Evolutionary conservation across 108 stramenopile species (phyloP).

Genomic region (Fistulifera solaris): DNA sequence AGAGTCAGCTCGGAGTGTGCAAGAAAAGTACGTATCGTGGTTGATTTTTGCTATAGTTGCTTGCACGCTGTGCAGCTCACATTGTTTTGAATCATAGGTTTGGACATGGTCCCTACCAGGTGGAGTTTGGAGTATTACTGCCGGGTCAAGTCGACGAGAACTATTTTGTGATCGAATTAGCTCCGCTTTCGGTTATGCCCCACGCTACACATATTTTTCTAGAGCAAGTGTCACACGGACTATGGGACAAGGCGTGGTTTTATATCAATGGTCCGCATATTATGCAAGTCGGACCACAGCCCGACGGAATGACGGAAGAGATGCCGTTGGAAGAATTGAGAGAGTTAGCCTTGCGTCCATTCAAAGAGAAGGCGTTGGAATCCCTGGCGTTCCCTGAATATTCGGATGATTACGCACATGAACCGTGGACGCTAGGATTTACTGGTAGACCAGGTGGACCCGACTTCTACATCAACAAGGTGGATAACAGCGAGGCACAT

Average conservation of each 20-base stretch:
- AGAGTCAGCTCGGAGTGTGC: constrained; percentile 34
- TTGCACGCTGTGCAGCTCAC: not conserved
- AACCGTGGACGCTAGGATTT: constrained; percentile 69
- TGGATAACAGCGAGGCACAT: constrained; percentile 73
- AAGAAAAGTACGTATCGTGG: constrained; percentile 45
- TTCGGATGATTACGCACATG: constrained; percentile 51
- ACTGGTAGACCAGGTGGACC: constrained; percentile 86
- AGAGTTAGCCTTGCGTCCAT: constrained; percentile 8
- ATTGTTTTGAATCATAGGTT: constrained; percentile 2
- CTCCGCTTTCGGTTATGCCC: constrained; percentile 68
- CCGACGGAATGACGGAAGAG: constrained; percentile 13
- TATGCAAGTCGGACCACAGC: constrained; percentile 62
- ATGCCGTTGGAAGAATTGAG: constrained; percentile 10
- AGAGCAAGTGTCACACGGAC: constrained; percentile 64
- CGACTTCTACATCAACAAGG: constrained; percentile 85
- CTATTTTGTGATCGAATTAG: constrained; percentile 49
- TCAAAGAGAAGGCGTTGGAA: constrained; percentile 31
- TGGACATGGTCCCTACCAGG: not conserved
- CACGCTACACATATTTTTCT: constrained; percentile 78
- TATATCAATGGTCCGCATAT: constrained; percentile 78
- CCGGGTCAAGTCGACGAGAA: not conserved
- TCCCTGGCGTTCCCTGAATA: constrained; percentile 77
- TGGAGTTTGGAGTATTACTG: not conserved
- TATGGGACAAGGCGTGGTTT: constrained; percentile 68
- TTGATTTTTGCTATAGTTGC: not conserved